Evolutionary conservation across 768 basidiomycete species (phyloP).

Genomic region (Suillus decipiens): DNA sequence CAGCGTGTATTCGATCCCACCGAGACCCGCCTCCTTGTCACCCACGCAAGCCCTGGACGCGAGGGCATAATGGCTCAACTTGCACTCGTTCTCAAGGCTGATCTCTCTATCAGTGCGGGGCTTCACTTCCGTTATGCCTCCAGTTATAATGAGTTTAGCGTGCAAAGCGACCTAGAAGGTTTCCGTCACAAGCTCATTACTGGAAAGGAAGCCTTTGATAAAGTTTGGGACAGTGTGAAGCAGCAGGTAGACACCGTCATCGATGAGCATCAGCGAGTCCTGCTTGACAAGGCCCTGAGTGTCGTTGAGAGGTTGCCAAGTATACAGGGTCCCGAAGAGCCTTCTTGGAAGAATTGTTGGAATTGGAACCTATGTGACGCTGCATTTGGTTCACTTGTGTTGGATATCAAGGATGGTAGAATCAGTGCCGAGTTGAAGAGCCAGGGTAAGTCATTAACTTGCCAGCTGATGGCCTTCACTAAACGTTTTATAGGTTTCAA

Average conservation of each 20-base stretch:
- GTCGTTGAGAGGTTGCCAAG: conserved; percentile 83
- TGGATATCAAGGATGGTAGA: conserved; percentile 90
- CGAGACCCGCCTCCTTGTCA: conserved; percentile 92
- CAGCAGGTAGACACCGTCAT: conserved; percentile 88
- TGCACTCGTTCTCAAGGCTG: conserved; percentile 87
- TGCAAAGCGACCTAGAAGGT: conserved; percentile 85
- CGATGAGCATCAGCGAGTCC: conserved; percentile 84
- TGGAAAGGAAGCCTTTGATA: conserved; percentile 83
- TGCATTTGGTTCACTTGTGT: conserved; percentile 83
- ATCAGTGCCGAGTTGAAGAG: conserved; percentile 91
- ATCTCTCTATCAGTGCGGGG: conserved; percentile 91
- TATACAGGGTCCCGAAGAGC: conserved; percentile 66
- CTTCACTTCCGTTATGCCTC: conserved; percentile 97
- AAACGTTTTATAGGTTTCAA: conserved; percentile 72
- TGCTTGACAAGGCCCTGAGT: conserved; percentile 86
- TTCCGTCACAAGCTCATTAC: conserved; percentile 78
- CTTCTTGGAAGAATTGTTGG: conserved; percentile 99
- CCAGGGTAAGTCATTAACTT: conserved; percentile 61
- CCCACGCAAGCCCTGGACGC: conserved; percentile 89
- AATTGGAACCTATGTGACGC: conserved; percentile 99
- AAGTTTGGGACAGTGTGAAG: conserved; percentile 95
- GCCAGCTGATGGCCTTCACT: conserved; percentile 9
- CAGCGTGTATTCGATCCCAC: conserved; percentile 90
- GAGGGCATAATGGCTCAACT: conserved; percentile 94
- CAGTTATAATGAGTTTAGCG: conserved; percentile 96